A percentile compares a stretch with the other conserved stretches of the same genome.
These are phyloP conservation scores for Trametes villosa DNA, from an alignment of 768 basidiomycete species.

Conservation along the genomic window DNA sequence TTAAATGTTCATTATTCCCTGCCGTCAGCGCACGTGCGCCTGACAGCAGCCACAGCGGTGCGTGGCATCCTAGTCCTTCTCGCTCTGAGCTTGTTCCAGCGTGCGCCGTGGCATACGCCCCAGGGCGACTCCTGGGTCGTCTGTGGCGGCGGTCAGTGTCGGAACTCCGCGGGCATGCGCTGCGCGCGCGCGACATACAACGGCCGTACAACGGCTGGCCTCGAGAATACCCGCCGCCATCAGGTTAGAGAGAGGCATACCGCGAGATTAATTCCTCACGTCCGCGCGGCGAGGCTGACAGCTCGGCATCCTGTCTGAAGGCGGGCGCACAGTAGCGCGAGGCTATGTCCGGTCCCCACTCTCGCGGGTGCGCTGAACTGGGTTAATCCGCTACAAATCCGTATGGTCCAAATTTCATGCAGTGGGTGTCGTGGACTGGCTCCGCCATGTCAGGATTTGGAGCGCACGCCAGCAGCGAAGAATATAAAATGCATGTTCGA, in stretches of 20 bases:
- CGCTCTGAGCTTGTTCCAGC: neutral
- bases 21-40: neutral
- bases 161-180: slow-evolving; percentile 4
- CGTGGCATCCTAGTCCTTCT: slow-evolving; percentile 1
- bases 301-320: slow-evolving; percentile 13
- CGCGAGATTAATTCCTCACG: slow-evolving; percentile 11
- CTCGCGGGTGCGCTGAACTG: slow-evolving; percentile 1
- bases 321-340: slow-evolving; percentile 6
- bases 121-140: neutral
- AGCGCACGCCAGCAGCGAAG: neutral
- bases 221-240: neutral
- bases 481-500: no score
- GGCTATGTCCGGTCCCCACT: slow-evolving; percentile 7
- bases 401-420: slow-evolving; percentile 9
- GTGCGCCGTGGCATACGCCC: no score
- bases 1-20: neutral
- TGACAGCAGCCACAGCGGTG: slow-evolving; percentile 9
- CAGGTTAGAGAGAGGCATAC: neutral
- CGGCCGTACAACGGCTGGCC: slow-evolving; percentile 11
- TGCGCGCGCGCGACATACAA: slow-evolving; percentile 3
- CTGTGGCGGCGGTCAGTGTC: neutral
- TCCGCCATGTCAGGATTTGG: no score
- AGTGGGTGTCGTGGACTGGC: no score
- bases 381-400: slow-evolving; percentile 11
- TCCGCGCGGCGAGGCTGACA: slow-evolving; percentile 2